Evolutionary conservation across 208 protist species (phyloP).

Genomic region (Tetramitus jugosus): DNA sequence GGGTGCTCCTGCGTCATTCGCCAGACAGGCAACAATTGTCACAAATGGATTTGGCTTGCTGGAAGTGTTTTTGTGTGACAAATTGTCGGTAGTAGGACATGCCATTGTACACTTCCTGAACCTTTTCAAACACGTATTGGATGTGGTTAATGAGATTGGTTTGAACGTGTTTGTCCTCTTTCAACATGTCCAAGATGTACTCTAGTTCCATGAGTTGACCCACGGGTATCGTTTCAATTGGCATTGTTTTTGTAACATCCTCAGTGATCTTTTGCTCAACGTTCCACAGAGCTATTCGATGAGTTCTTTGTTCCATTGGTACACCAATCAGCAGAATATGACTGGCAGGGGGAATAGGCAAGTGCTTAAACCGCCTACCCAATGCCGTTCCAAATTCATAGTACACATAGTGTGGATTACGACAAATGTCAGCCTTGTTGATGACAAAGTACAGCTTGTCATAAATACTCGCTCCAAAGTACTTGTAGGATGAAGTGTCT

Average conservation of each 20-base stretch:
- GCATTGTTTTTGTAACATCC: no score
- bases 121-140: slow-evolving; percentile 17
- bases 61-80: no score
- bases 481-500: not conserved
- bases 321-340: not conserved
- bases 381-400: slow-evolving; percentile 10
- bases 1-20: no score
- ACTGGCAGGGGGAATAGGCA: not conserved
- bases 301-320: slow-evolving; percentile 6
- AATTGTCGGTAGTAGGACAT: no score
- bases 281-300: not conserved
- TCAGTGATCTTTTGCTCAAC: not conserved
- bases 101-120: not conserved
- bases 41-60: no score
- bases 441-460: slow-evolving; percentile 19
- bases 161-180: not conserved
- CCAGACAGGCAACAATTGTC: no score
- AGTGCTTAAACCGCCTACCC: slow-evolving; percentile 1
- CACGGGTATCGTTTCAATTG: not conserved
- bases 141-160: not conserved
- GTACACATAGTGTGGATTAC: not conserved
- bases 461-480: not conserved
- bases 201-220: not conserved
- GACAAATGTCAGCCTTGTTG: not conserved
- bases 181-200: not conserved